phyloP scores from a whole-genome alignment of 2,329 filamentous ascomycete species.

The Apiospora marii region DNA sequence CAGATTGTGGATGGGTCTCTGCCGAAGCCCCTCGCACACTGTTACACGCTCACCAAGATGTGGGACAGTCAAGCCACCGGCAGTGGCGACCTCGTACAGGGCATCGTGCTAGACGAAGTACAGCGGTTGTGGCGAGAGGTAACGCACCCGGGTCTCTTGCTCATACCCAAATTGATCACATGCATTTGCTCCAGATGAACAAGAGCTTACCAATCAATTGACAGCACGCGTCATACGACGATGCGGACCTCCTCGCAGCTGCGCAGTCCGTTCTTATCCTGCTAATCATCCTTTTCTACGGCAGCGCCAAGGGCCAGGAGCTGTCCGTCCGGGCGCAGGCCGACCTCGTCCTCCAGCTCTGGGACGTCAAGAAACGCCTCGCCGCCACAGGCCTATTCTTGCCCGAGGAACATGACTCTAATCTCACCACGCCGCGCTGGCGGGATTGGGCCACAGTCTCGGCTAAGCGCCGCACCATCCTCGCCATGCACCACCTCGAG shows the following conservation, averaged over 20 bases:
- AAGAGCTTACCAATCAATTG: background rate
- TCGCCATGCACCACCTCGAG: slow-evolving; percentile 32
- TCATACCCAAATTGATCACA: background rate
- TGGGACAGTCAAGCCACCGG: background rate
- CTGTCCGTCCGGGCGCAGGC: slow-evolving; percentile 15
- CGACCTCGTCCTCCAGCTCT: slow-evolving; percentile 29
- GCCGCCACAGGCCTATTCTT: slow-evolving; percentile 30
- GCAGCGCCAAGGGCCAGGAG: background rate
- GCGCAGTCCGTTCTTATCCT: background rate
- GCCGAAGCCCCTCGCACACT: background rate
- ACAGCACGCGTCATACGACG: background rate
- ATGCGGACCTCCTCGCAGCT: background rate
- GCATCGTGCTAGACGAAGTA: background rate
- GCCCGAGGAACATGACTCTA: slow-evolving; percentile 21
- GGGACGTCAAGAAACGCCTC: slow-evolving; percentile 30
- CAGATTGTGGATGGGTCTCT: background rate
- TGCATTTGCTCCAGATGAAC: background rate
- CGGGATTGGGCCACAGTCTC: slow-evolving; percentile 31
- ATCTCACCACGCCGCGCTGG: slow-evolving; percentile 28
- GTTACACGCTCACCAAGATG: background rate
- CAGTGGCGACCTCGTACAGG: background rate
- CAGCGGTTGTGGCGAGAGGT: background rate
- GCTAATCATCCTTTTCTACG: background rate
- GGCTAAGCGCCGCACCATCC: slow-evolving; percentile 32
- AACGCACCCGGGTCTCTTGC: background rate